Evolutionary conservation across 331 rosid genomes (phyloP), one percentile per base, ranked within the genome.

Genomic region (Pyrus hybrid): DNA sequence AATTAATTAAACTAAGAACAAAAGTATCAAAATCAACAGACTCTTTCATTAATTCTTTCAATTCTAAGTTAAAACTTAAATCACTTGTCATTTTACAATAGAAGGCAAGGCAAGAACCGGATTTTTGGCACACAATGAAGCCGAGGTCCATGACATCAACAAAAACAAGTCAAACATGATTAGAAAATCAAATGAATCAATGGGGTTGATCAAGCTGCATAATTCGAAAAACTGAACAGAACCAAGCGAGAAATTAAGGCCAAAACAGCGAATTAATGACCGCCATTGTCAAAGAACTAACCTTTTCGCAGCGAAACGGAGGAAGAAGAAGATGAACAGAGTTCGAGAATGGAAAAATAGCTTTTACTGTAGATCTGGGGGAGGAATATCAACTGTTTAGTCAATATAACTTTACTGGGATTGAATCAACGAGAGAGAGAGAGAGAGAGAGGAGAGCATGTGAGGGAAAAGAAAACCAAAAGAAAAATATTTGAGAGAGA

Each of bases 351-450:
- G 81, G 77, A 26, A 11, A 78, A 64, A 84, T n/a, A 80, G 56
- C 80, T 83, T 79, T 58, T 60, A 77, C 83, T 82, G 86, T 86
- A 88, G 97, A 94, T 92, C 93, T 92, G 25, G 10, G 43, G 43
- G 90, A 81, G 76, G 89, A 85, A 92, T 90, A 92, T 75, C 80
- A 79, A 83, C 83, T 80, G 72, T 58, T 72, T 73, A 83, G 89
- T 90, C 96, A 90, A 89, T 86, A 87, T 86, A 82, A 80, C 86
- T 71, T 23, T 67, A 76, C 74, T 63, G 81, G 21, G 5, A 69
- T 76, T 83, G 83, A 80, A 84, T 70, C 75, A 69, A 79, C 21
- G 86, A 85, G 85, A 80, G 69, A 64, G 71, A 72, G 73, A 79
- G 64, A 80, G 77, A 78, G 78, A 79, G 54, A 64, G 54, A 35